Evolutionary conservation across 768 basidiomycete species (phyloP).

Genomic region (Clavulina sp.): DNA sequence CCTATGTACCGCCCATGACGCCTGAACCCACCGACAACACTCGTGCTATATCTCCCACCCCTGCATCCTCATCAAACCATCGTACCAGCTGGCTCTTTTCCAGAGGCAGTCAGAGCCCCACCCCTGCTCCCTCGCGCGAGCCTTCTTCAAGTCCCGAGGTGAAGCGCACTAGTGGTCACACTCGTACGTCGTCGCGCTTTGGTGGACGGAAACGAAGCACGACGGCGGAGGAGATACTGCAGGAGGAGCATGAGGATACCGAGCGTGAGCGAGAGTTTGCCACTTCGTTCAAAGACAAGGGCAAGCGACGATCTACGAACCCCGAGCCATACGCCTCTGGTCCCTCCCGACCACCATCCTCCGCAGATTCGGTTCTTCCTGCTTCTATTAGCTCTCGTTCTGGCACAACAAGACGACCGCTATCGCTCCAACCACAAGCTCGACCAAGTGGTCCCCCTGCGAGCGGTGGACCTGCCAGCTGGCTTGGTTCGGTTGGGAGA

Average conservation of each 20-base stretch:
- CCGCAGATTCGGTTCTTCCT: background rate
- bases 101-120: background rate
- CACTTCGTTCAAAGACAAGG: background rate
- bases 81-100: constrained; percentile 1
- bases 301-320: background rate
- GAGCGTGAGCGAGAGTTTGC: no score
- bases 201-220: background rate
- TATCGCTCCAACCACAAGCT: background rate
- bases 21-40: background rate
- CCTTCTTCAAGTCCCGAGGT: background rate
- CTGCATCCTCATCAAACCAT: background rate
- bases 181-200: constrained; percentile 1
- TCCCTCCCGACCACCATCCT: background rate
- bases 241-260: background rate
- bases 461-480: background rate
- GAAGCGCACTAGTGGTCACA: background rate
- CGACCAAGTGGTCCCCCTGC: background rate
- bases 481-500: constrained; percentile 3
- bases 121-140: no score
- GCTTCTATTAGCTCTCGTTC: background rate
- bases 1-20: background rate
- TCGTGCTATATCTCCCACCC: background rate
- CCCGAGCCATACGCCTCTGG: background rate
- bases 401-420: background rate
- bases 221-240: background rate